Conservation (phyloP, 139 green algal species). For the Chlorella vulgaris region DNA sequence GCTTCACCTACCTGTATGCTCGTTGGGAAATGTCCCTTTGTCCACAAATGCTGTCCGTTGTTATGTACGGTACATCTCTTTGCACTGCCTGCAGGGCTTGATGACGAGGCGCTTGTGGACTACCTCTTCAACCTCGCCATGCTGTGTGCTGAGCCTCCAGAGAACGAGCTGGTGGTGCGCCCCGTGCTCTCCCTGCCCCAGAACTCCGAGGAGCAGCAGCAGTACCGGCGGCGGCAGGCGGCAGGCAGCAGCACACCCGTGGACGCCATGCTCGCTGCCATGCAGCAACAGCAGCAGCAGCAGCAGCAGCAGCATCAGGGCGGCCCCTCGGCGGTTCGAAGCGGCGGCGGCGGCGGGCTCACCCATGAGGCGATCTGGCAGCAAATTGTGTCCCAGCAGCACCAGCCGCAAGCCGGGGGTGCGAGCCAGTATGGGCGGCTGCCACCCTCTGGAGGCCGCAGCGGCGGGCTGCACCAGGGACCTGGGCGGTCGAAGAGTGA, state of each 20-base stretch:
- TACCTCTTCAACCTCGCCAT: conserved; percentile 35
- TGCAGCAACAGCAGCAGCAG: conserved; percentile 27
- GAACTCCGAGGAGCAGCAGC: conserved; percentile 35
- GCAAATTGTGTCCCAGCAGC: conserved; percentile 26
- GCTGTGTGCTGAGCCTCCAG: conserved; percentile 29
- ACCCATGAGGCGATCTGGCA: conserved; percentile 21
- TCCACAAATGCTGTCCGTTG: too few relatives aligned
- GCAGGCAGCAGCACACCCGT: background rate
- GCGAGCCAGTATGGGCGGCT: conserved; percentile 4
- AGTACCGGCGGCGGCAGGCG: conserved; percentile 26
- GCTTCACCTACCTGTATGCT: too few relatives aligned
- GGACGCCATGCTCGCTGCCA: conserved; percentile 24
- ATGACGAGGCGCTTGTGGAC: conserved; percentile 19
- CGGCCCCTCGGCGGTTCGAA: background rate
- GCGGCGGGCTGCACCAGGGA: background rate
- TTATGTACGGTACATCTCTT: background rate
- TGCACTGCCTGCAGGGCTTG: conserved; percentile 6
- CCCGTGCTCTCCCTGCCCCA: conserved; percentile 26
- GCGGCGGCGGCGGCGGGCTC: background rate
- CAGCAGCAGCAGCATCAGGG: background rate
- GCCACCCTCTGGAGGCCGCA: background rate
- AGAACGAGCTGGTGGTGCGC: conserved; percentile 36
- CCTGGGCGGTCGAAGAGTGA: conserved; percentile 2
- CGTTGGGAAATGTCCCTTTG: too few relatives aligned
- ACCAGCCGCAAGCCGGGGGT: background rate